These are phyloP conservation scores for Cryphonectria japonica DNA, from an alignment of 2,329 filamentous ascomycete genomes.

Conservation along the genomic window DNA sequence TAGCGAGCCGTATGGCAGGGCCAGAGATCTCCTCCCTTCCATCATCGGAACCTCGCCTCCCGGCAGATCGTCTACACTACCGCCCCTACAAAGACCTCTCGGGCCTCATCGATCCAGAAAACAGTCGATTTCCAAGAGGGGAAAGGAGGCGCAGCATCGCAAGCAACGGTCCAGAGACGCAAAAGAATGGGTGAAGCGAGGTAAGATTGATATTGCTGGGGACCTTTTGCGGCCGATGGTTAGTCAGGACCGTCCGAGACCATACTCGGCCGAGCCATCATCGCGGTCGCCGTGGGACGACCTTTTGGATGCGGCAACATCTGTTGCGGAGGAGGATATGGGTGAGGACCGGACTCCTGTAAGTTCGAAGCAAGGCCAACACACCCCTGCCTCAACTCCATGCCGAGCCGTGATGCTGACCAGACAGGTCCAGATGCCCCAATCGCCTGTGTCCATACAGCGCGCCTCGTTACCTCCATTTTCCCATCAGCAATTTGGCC, in stretches of 20 bases:
- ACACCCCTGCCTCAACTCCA: neutral
- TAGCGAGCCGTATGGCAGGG: conserved; percentile 71
- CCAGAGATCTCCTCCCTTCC: conserved; percentile 79
- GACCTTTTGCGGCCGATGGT: conserved; percentile 64
- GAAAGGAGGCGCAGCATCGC: conserved; percentile 77
- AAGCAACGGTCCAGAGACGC: conserved; percentile 74
- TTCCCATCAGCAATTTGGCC: conserved; percentile 48
- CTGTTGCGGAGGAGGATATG: conserved; percentile 79
- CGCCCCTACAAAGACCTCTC: conserved; percentile 76
- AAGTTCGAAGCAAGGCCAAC: conserved; percentile 61
- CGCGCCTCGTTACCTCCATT: conserved; percentile 66
- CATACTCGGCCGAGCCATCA: conserved; percentile 79
- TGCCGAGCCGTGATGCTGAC: conserved; percentile 38
- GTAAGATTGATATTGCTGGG: conserved; percentile 53
- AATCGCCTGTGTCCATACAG: conserved; percentile 67
- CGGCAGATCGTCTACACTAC: conserved; percentile 84
- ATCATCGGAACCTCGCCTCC: conserved; percentile 82
- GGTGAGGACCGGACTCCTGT: conserved; percentile 91
- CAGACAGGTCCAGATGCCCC: conserved; percentile 59
- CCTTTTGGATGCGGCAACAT: conserved; percentile 89
- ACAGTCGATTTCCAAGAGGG: conserved; percentile 81
- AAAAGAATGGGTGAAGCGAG: conserved; percentile 64
- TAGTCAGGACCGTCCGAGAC: conserved; percentile 76
- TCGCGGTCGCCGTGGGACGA: conserved; percentile 90
- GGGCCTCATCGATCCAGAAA: conserved; percentile 78